Conservation (phyloP, 768 basidiomycete genomes). For the Phlebiopsis flavidoalba region DNA sequence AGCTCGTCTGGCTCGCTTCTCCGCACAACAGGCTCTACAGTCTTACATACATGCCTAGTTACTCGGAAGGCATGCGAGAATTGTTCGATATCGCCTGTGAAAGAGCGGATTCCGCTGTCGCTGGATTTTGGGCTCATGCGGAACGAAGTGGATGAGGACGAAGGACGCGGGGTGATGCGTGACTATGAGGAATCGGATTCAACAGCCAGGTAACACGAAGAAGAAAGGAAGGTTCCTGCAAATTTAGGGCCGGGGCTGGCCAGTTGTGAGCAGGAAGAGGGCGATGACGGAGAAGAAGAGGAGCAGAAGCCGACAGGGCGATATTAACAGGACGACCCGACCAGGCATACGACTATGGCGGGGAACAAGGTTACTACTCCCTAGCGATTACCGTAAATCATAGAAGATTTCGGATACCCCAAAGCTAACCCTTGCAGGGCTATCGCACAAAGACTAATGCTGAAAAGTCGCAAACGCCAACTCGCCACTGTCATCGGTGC, state of each 20-base stretch:
- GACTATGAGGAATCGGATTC: constrained; percentile 66
- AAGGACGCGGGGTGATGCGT: constrained; percentile 50
- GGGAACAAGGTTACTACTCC: neutral
- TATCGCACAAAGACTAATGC: constrained; percentile 73
- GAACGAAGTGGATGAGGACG: constrained; percentile 32
- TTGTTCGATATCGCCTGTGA: constrained; percentile 28
- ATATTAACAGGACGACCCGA: constrained; percentile 23
- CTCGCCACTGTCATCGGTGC: constrained; percentile 66
- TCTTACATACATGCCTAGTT: constrained; percentile 60
- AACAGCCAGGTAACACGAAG: constrained; percentile 81
- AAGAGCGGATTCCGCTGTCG: constrained; percentile 12
- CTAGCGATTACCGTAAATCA: constrained; percentile 6
- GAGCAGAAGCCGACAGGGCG: constrained; percentile 30
- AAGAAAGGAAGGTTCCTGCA: constrained; percentile 82
- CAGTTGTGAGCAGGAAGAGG: constrained; percentile 37
- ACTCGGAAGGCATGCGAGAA: constrained; percentile 43
- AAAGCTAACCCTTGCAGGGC: constrained; percentile 60
- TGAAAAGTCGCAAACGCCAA: constrained; percentile 65
- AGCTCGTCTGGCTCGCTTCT: constrained; percentile 52
- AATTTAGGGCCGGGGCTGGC: constrained; percentile 40
- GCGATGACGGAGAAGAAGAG: constrained; percentile 37
- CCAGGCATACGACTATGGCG: constrained; percentile 17
- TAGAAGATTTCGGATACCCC: constrained; percentile 42
- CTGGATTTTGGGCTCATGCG: constrained; percentile 32
- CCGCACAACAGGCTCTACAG: constrained; percentile 55